A percentile compares a stretch with the other conserved stretches of the same genome.
Conservation (phyloP, 108 stramenopile genomes). For the Ochromonas danica region DNA sequence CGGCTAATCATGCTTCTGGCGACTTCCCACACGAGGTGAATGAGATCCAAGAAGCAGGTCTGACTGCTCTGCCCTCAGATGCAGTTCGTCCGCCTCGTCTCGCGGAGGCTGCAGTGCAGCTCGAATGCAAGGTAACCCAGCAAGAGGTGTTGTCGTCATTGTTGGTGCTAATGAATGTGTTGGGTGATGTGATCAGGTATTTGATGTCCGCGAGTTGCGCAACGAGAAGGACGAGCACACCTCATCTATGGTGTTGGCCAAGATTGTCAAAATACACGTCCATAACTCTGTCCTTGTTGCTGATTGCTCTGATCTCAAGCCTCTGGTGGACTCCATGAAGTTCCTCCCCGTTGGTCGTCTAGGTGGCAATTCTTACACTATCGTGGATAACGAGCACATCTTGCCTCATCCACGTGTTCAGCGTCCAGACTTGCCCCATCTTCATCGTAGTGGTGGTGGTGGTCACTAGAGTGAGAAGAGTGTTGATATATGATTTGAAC, state of each 20-base stretch:
- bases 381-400: too few species aligned
- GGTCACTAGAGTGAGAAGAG: too few species aligned
- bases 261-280: background rate
- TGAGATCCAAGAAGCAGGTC: conserved; percentile 42
- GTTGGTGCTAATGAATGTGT: too few species aligned
- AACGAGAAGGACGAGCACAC: too few species aligned
- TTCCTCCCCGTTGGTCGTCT: background rate
- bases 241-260: background rate
- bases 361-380: background rate
- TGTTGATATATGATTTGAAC: too few species aligned
- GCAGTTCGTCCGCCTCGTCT: conserved; percentile 39
- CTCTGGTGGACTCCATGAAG: background rate
- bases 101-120: conserved; percentile 39
- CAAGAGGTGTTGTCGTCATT: too few species aligned
- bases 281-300: background rate
- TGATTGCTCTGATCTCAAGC: background rate
- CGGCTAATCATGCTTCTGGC: conserved; percentile 46
- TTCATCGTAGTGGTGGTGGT: too few species aligned
- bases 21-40: conserved; percentile 45
- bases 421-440: too few species aligned
- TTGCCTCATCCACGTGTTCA: too few species aligned
- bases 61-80: conserved; percentile 37
- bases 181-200: too few species aligned
- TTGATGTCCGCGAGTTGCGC: too few species aligned
- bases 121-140: conserved; percentile 54